phyloP scores from a whole-genome alignment of 768 basidiomycete species.

The Serpula lacrymans region DNA sequence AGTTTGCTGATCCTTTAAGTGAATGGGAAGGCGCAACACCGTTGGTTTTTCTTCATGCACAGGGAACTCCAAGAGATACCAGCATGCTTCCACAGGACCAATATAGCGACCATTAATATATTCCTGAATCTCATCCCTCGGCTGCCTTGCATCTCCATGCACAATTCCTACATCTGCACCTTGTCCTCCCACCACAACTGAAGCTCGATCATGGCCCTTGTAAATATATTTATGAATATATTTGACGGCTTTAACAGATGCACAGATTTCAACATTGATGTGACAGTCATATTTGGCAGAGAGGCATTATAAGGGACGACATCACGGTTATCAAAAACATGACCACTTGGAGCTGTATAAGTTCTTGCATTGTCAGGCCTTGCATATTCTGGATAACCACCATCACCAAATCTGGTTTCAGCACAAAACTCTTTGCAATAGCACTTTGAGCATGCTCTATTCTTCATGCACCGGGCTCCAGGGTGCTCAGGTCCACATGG shows the following conservation, averaged over 20 bases:
- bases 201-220: conserved; percentile 43
- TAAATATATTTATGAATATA: conserved; percentile 49
- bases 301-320: conserved; percentile 41
- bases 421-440: conserved; percentile 40
- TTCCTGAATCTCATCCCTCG: conserved; percentile 30
- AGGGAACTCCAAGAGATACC: conserved; percentile 30
- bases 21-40: conserved; percentile 40
- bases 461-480: conserved; percentile 40
- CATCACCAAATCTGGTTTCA: conserved; percentile 30
- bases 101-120: conserved; percentile 39
- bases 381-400: conserved; percentile 40
- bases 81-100: conserved; percentile 31
- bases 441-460: conserved; percentile 39
- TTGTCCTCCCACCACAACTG: no score
- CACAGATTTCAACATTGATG: conserved; percentile 46
- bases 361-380: conserved; percentile 31
- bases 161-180: no score
- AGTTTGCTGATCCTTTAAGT: conserved; percentile 34
- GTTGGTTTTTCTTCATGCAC: conserved; percentile 33
- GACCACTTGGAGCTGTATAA: no score
- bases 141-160: conserved; percentile 23
- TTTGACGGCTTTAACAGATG: conserved; percentile 36
- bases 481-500: conserved; percentile 30
- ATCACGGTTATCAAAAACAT: conserved; percentile 38
- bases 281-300: conserved; percentile 40